Evolutionary conservation across 78 protist species (phyloP), one percentile per base, ranked within the genome.

Genomic region (Capsaspora owczarzaki): DNA sequence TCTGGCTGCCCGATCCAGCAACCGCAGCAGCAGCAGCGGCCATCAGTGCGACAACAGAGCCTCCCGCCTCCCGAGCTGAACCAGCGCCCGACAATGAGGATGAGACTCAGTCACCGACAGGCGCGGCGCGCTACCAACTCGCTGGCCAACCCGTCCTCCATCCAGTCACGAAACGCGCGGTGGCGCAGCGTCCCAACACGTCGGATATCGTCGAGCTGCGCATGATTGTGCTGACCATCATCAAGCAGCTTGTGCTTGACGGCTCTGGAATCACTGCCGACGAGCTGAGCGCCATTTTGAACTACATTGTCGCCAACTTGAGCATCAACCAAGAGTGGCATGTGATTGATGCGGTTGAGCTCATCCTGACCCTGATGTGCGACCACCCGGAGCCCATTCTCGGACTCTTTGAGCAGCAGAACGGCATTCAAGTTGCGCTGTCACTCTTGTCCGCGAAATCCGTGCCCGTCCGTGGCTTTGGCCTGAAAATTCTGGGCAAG

Each of bases 1-100:
- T 25, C 66, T 56, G 66, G 66, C 66, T 56, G 66, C 66, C 33
- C 66, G 66, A 56, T n/a, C n/a, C n/a, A n/a, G n/a, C n/a, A n/a
- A n/a, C n/a, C n/a, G n/a, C n/a, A n/a, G n/a, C n/a, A n/a, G n/a
- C n/a, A n/a, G n/a, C n/a, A n/a, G n/a, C n/a, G n/a, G n/a, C n/a
- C n/a, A n/a, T n/a, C n/a, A n/a, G n/a, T n/a, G n/a, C n/a, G n/a
- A n/a, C n/a, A n/a, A n/a, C n/a, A n/a, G n/a, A n/a, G n/a, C n/a
- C n/a, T n/a, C n/a, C n/a, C n/a, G n/a, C n/a, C n/a, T n/a, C n/a
- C n/a, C n/a, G n/a, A n/a, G n/a, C n/a, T n/a, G n/a, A n/a, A n/a
- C n/a, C n/a, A n/a, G n/a, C n/a, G n/a, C n/a, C n/a, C n/a, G n/a
- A n/a, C n/a, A n/a, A n/a, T n/a, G n/a, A n/a, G n/a, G n/a, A n/a